Base-by-base conservation (phyloP, 306 rosid genomes). In the Gillenia trifoliata region DNA sequence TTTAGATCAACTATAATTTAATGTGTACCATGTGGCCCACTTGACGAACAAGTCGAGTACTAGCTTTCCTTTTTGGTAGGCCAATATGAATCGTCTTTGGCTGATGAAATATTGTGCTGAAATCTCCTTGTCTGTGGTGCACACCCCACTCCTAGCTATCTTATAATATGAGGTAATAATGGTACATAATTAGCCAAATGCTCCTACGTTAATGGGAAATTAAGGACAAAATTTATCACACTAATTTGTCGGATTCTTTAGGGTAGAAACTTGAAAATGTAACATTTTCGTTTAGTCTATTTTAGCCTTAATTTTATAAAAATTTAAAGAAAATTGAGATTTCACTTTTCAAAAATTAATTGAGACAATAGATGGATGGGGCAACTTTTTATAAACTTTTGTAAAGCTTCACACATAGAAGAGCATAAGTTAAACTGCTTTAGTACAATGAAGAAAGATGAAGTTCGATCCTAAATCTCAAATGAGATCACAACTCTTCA, bases 21-120 rank as follows among this genome's bases (percentile, higher is more conserved):
- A 20, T 31, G 72, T 72, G 80, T 82, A 70, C 79, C 77, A 23
- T 10, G 52, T 68, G 81, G 83, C 75, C 81, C 77, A 72, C 20
- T 4, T 8, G 65, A 41, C 3, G 63, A 77, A 45, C 12, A 23
- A 34, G 55, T 1, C n/a, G 2, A 17, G 75, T 47, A 0, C 20
- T 47, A 47, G 52, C 20, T 16, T 45, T 45, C 52, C 26, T 25
- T n/a, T 20, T 52, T 5, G 55, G 83, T 70, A 70, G 86, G 75
- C 77, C 86, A 64, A 3, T 23, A 36, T 72, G 70, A 76, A 73
- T 34, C 41, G 47, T 49, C 47, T 69, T 69, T 4, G 34, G 67
- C 63, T 61, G 43, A 69, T 49, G 26, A 16, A 19, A 38, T 52
- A 11, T 56, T 75, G 33, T 64, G 45, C 34, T 8, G 52, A 75